These are phyloP conservation scores for Cyberlindnera amylophila DNA, from an alignment of 805 yeast genomes.

Conservation along the genomic window DNA sequence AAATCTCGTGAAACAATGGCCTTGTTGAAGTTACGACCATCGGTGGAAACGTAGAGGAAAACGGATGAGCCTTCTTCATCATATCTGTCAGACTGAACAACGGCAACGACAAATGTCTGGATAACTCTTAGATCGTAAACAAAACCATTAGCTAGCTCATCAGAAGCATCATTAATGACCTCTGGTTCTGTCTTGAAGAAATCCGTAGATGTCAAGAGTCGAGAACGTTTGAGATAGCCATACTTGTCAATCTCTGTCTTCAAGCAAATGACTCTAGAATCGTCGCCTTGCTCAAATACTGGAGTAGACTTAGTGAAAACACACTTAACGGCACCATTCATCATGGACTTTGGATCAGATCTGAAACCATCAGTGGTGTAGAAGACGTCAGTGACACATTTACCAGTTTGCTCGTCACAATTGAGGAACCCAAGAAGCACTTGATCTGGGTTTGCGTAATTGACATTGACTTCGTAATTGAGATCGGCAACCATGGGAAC, in stretches of 20 bases:
- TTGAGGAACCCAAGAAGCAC: conserved; percentile 34
- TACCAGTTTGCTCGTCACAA: conserved; percentile 13
- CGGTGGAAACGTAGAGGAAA: conserved; percentile 30
- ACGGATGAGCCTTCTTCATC: conserved; percentile 23
- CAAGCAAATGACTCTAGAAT: conserved; percentile 39
- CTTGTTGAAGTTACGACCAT: conserved; percentile 31
- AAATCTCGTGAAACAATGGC: conserved; percentile 31
- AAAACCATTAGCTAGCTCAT: conserved; percentile 27
- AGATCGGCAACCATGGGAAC: conserved; percentile 24
- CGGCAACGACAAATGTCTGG: conserved; percentile 34
- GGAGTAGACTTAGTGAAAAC: conserved; percentile 28
- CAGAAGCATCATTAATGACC: conserved; percentile 30
- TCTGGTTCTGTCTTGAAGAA: conserved; percentile 36
- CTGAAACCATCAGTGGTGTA: conserved; percentile 46
- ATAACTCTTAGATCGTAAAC: conserved; percentile 31
- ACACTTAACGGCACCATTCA: conserved; percentile 30
- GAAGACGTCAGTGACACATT: conserved; percentile 35
- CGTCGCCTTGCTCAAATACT: conserved; percentile 25
- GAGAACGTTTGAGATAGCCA: conserved; percentile 31
- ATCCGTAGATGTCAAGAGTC: conserved; percentile 36
- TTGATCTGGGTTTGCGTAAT: conserved; percentile 36
- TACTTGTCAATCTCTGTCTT: conserved; percentile 36
- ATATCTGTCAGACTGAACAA: conserved; percentile 23
- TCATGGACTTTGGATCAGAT: conserved; percentile 26
- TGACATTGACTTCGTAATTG: conserved; percentile 32